These are phyloP conservation scores for Ottelia alismoides DNA, from an alignment of 106 monocot genomes.

Conservation along the genomic window DNA sequence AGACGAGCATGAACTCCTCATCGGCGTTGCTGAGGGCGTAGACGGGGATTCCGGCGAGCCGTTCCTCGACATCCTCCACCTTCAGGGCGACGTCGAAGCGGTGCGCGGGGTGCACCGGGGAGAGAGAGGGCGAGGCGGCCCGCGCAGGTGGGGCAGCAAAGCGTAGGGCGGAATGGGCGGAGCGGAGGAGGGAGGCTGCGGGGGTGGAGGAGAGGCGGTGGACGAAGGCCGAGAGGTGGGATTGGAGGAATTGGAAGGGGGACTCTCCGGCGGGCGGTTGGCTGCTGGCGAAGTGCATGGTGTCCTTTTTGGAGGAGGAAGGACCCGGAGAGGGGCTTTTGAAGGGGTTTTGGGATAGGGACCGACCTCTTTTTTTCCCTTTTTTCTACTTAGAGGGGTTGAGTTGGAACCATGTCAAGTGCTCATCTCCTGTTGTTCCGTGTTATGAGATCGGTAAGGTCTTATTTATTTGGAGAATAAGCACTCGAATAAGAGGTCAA, in stretches of 20 bases:
- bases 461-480: no score
- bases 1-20: conserved; percentile 77
- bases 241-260: conserved; percentile 8
- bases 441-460: no score
- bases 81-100: conserved; percentile 24
- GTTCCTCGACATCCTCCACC: conserved; percentile 35
- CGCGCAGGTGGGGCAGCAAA: not conserved
- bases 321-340: no score
- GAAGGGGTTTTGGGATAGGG: no score
- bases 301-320: no score
- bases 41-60: conserved; percentile 74
- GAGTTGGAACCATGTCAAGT: no score
- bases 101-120: not conserved
- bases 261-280: not conserved
- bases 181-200: not conserved
- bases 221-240: conserved; percentile 11
- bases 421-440: no score
- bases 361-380: no score
- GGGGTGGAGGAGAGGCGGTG: not conserved
- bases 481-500: no score
- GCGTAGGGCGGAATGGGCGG: not conserved
- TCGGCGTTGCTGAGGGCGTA: conserved; percentile 66
- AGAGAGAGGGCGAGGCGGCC: conserved; percentile 1
- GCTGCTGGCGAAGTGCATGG: no score
- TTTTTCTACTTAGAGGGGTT: no score